phyloP scores from a whole-genome alignment of 352 stramenopile species.

The Pythium monospermum region DNA sequence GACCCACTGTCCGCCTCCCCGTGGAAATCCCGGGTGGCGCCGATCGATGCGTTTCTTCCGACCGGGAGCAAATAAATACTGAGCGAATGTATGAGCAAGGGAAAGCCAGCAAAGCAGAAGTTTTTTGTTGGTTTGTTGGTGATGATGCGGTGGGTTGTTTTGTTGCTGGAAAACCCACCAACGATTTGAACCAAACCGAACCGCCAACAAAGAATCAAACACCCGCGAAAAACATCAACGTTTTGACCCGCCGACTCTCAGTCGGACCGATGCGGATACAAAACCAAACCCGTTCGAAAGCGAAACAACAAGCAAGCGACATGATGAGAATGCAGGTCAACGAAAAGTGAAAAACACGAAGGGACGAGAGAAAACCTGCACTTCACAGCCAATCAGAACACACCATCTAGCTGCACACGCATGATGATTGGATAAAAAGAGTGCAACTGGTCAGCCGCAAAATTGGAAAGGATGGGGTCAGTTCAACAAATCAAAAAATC shows the following conservation, averaged over 20 bases:
- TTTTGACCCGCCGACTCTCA: no score
- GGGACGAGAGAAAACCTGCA: slow-evolving; percentile 15
- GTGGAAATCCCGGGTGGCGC: no score
- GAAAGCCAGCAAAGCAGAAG: slow-evolving; percentile 11
- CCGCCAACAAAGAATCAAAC: slow-evolving; percentile 1
- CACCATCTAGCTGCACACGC: not conserved
- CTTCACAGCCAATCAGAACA: slow-evolving; percentile 14
- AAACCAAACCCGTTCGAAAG: not conserved
- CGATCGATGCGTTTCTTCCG: no score
- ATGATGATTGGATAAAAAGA: slow-evolving; percentile 1
- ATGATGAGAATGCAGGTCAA: slow-evolving; percentile 7
- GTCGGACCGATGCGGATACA: not conserved
- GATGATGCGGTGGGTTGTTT: not conserved
- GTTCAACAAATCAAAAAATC: not conserved
- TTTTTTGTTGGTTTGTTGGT: no score
- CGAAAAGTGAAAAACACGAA: slow-evolving; percentile 9
- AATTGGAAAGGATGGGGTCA: not conserved
- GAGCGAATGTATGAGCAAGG: slow-evolving; percentile 25
- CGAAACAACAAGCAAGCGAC: not conserved
- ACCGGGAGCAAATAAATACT: slow-evolving; percentile 41
- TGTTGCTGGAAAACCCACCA: not conserved
- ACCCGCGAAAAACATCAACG: slow-evolving; percentile 1
- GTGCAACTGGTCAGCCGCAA: not conserved
- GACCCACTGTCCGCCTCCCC: no score
- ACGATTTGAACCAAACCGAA: slow-evolving; percentile 9